A percentile compares a stretch with the other conserved stretches of the same genome.
Conservation (phyloP, 129 eudicot species). For the Sambucus nigra region DNA sequence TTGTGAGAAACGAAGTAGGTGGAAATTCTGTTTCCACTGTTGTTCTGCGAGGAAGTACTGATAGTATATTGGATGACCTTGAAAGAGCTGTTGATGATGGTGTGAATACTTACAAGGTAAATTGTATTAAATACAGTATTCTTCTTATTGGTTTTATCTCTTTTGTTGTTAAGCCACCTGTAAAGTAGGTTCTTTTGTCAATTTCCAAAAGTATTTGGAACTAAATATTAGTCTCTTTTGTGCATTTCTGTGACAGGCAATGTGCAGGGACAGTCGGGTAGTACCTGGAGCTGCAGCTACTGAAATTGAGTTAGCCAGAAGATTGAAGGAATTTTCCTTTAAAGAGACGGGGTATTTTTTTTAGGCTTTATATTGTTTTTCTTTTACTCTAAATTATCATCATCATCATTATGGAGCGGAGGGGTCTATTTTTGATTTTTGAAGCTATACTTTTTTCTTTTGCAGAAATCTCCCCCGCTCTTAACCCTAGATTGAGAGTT, state of each 20-base stretch:
- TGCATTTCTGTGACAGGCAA: constrained; percentile 40
- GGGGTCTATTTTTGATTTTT: too few relatives aligned
- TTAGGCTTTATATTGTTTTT: not conserved
- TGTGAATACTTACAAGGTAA: constrained; percentile 88
- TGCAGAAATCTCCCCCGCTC: too few relatives aligned
- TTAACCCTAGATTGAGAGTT: too few relatives aligned
- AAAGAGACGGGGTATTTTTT: constrained; percentile 70
- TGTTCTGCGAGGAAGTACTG: constrained; percentile 87
- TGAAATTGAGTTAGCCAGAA: constrained; percentile 86
- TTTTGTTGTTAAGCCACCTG: not conserved
- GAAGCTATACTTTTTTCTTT: too few relatives aligned
- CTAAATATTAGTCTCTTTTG: not conserved
- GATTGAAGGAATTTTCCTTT: constrained; percentile 76
- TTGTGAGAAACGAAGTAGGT: constrained; percentile 93
- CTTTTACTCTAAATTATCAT: too few relatives aligned
- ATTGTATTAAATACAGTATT: not conserved
- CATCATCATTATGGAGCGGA: too few relatives aligned
- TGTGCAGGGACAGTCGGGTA: constrained; percentile 92
- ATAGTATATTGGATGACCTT: constrained; percentile 93
- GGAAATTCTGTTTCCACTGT: constrained; percentile 90
- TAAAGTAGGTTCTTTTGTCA: not conserved
- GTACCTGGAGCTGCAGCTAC: constrained; percentile 99
- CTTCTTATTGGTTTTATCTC: not conserved
- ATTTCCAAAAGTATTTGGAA: not conserved
- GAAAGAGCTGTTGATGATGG: constrained; percentile 98